Conservation (phyloP, 352 stramenopile genomes). For the Phytophthora hybrid region DNA sequence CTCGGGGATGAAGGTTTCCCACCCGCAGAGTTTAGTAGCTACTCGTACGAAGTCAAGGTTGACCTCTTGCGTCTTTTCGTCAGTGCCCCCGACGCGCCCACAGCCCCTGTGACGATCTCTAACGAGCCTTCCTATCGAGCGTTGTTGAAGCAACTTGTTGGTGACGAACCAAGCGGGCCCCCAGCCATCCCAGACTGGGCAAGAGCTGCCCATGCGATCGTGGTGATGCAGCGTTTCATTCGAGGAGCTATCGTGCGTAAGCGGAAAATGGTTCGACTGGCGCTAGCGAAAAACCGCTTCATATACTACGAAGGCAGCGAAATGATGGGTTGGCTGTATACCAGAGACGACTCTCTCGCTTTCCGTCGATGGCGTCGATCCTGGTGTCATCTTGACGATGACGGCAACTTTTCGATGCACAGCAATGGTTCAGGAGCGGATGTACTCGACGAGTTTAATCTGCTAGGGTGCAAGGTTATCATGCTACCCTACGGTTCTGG, state of each 20-base stretch:
- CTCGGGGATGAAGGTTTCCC: slow-evolving; percentile 36
- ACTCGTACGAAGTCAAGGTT: slow-evolving; percentile 80
- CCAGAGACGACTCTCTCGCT: slow-evolving; percentile 80
- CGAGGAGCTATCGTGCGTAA: slow-evolving; percentile 75
- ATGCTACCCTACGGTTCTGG: slow-evolving; percentile 58
- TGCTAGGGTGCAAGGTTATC: slow-evolving; percentile 74
- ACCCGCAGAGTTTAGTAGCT: slow-evolving; percentile 46
- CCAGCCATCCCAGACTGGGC: slow-evolving; percentile 72
- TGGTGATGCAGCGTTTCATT: slow-evolving; percentile 85
- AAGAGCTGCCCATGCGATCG: slow-evolving; percentile 73
- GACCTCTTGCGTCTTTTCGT: slow-evolving; percentile 76
- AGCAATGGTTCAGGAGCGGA: slow-evolving; percentile 74
- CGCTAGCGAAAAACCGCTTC: slow-evolving; percentile 64
- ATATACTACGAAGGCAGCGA: slow-evolving; percentile 66
- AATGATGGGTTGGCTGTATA: slow-evolving; percentile 88
- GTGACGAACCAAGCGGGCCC: slow-evolving; percentile 52
- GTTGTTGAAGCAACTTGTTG: slow-evolving; percentile 80
- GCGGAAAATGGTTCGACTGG: slow-evolving; percentile 69
- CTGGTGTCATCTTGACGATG: slow-evolving; percentile 82
- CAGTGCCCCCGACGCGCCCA: slow-evolving; percentile 57
- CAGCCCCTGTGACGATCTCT: slow-evolving; percentile 29
- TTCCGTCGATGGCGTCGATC: slow-evolving; percentile 86
- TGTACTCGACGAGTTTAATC: slow-evolving; percentile 71
- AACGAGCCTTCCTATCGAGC: slow-evolving; percentile 78
- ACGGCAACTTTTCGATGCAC: slow-evolving; percentile 76